phyloP scores from a whole-genome alignment of 2,329 filamentous ascomycete genomes.

The Aspergillus sp. region DNA sequence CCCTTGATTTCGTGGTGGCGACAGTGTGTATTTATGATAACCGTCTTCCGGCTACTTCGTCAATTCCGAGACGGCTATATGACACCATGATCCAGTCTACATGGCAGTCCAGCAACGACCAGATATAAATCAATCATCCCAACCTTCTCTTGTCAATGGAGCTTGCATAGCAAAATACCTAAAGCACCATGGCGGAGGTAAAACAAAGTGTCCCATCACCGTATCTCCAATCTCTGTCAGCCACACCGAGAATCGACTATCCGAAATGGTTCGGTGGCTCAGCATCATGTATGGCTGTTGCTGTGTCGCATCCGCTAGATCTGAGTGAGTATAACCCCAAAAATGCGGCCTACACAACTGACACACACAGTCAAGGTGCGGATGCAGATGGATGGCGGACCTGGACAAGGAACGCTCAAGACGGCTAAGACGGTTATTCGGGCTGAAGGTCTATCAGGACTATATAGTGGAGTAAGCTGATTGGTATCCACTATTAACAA shows the following conservation, averaged over 20 bases:
- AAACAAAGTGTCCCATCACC: too few species aligned
- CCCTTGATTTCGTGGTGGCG: too few species aligned
- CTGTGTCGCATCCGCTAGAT: slow-evolving; percentile 27
- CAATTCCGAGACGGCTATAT: too few species aligned
- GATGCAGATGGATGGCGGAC: slow-evolving; percentile 21
- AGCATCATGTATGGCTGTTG: slow-evolving; percentile 29
- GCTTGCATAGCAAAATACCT: too few species aligned
- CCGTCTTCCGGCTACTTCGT: too few species aligned
- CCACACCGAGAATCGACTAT: slow-evolving; percentile 4
- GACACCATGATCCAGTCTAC: too few species aligned
- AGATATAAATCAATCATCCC: too few species aligned
- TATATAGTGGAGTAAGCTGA: slow-evolving; percentile 22
- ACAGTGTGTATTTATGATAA: too few species aligned
- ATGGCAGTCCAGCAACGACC: too few species aligned
- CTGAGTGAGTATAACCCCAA: slow-evolving; percentile 9
- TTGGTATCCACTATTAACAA: background rate
- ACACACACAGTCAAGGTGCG: slow-evolving; percentile 22
- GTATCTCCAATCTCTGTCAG: too few species aligned
- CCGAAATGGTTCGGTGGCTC: slow-evolving; percentile 19
- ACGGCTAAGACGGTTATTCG: slow-evolving; percentile 20
- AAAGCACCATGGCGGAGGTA: too few species aligned
- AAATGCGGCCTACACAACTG: background rate
- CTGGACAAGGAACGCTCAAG: slow-evolving; percentile 12
- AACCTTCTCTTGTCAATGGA: too few species aligned
- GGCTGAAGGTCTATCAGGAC: slow-evolving; percentile 15